Evolutionary conservation across 1,139 yeast genomes (phyloP).

Genomic region (Nakaseomyces kungkrabaensis): DNA sequence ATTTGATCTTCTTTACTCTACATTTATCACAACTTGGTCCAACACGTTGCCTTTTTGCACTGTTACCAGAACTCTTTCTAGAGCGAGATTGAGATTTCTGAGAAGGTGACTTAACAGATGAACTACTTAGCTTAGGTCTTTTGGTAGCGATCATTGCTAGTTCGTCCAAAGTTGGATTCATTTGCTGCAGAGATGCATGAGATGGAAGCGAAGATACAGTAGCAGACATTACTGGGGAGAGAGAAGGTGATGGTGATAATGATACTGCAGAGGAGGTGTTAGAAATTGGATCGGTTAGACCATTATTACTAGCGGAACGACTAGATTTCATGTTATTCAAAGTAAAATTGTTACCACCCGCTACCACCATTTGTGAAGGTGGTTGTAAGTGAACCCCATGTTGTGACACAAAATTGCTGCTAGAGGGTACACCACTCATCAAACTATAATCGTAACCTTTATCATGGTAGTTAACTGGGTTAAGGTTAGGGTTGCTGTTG

Average conservation of each 20-base stretch:
- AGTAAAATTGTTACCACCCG: neutral
- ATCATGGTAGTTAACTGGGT: neutral
- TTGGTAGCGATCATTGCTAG: neutral
- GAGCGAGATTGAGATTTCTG: neutral
- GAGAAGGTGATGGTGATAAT: neutral
- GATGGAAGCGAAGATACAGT: neutral
- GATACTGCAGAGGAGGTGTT: neutral
- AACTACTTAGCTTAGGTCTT: neutral
- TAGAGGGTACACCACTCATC: neutral
- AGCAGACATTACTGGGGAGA: neutral
- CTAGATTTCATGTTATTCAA: neutral
- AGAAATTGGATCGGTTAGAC: neutral
- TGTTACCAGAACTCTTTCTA: neutral
- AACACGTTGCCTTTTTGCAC: conserved; percentile 45
- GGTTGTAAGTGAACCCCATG: neutral
- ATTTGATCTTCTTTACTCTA: conserved; percentile 59
- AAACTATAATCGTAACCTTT: conserved; percentile 1
- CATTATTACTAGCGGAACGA: neutral
- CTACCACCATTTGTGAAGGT: neutral
- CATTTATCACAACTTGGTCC: conserved; percentile 75
- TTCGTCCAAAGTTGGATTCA: neutral
- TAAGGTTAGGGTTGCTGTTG: neutral
- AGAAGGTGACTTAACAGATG: neutral
- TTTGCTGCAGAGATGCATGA: neutral
- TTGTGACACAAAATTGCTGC: neutral